Conservation (phyloP, 1,139 yeast genomes). For the Ogataea hybrid region DNA sequence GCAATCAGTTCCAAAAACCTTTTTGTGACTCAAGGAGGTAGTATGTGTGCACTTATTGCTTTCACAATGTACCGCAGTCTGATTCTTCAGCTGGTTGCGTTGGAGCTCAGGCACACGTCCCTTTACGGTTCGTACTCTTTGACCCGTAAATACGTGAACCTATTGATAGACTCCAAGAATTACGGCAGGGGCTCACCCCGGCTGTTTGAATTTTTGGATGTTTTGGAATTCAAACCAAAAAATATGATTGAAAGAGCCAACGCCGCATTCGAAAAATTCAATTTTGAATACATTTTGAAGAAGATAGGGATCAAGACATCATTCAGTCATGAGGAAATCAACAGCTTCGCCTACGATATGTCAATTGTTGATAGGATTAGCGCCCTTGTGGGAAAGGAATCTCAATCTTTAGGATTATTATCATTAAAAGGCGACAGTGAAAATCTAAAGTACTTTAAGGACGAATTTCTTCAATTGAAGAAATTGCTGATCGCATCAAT, state of each 20-base stretch:
- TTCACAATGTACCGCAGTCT: slow-evolving; percentile 63
- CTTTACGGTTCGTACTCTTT: slow-evolving; percentile 50
- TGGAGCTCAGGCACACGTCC: slow-evolving; percentile 68
- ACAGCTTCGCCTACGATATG: slow-evolving; percentile 27
- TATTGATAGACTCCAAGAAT: slow-evolving; percentile 50
- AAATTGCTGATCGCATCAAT: slow-evolving; percentile 44
- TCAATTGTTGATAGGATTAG: slow-evolving; percentile 28
- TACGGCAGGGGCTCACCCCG: slow-evolving; percentile 56
- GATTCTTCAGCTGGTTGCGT: slow-evolving; percentile 64
- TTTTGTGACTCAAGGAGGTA: slow-evolving; percentile 39
- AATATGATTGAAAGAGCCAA: slow-evolving; percentile 37
- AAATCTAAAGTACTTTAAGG: slow-evolving; percentile 14
- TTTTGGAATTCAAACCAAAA: slow-evolving; percentile 54
- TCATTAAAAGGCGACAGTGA: slow-evolving; percentile 16
- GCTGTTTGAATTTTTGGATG: slow-evolving; percentile 66
- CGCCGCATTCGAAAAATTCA: slow-evolving; percentile 37
- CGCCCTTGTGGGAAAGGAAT: slow-evolving; percentile 24
- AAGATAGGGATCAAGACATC: slow-evolving; percentile 19
- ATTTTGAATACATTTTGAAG: slow-evolving; percentile 32
- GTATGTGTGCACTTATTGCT: slow-evolving; percentile 55
- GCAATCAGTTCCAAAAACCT: slow-evolving; percentile 34
- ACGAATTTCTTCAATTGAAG: slow-evolving; percentile 23
- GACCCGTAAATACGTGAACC: slow-evolving; percentile 50
- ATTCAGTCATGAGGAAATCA: neutral
- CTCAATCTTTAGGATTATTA: slow-evolving; percentile 19